Conservation (phyloP, 106 monocot genomes). For the Acorus calamus region DNA sequence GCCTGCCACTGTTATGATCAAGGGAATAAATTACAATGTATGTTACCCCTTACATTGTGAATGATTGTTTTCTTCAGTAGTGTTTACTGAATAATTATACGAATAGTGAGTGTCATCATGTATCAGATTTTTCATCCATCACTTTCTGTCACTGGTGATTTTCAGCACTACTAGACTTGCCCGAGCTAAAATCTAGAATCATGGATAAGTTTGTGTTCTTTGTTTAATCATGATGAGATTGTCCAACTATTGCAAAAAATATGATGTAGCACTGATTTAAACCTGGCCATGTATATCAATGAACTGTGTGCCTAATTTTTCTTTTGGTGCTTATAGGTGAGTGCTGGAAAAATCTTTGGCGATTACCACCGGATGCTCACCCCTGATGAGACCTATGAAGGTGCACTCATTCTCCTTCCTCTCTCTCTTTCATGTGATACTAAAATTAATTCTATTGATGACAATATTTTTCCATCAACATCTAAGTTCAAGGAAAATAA, state of each 20-base stretch:
- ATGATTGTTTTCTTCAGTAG: background rate
- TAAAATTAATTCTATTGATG: background rate
- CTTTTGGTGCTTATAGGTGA: constrained; percentile 34
- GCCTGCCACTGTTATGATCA: constrained; percentile 60
- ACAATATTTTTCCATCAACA: too few relatives aligned
- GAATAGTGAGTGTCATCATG: too few relatives aligned
- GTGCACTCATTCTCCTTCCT: constrained; percentile 9
- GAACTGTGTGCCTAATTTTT: background rate
- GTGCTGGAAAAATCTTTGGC: constrained; percentile 52
- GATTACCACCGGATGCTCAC: constrained; percentile 83
- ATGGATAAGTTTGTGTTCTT: too few relatives aligned
- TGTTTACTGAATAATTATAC: too few relatives aligned
- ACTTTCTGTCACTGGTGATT: too few relatives aligned
- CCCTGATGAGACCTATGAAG: constrained; percentile 70
- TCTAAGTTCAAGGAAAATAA: too few relatives aligned
- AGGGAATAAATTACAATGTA: constrained; percentile 68
- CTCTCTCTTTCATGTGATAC: background rate
- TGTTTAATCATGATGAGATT: too few relatives aligned
- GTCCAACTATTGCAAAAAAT: too few relatives aligned
- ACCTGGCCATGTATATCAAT: background rate
- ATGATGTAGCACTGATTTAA: background rate
- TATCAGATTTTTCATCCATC: too few relatives aligned
- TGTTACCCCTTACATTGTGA: constrained; percentile 6
- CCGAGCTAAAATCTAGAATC: too few relatives aligned
- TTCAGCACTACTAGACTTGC: too few relatives aligned